Conservation (phyloP, 768 basidiomycete genomes). For the Strobilomyces echinocephalus region DNA sequence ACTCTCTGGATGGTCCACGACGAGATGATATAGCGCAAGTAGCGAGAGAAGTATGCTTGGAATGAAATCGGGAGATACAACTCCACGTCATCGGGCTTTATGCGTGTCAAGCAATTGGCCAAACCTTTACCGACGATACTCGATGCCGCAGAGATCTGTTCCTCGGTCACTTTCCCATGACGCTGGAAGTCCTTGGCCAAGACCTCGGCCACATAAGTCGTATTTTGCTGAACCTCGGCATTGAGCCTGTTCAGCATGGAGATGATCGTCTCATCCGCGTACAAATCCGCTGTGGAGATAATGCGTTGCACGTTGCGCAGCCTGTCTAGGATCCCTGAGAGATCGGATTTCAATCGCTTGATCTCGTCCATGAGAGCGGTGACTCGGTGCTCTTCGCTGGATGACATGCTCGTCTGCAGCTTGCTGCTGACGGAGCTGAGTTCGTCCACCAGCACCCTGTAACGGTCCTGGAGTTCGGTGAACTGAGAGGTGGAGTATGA, state of each 20-base stretch:
- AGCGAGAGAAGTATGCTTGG: constrained; percentile 4
- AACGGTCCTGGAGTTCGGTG: no score
- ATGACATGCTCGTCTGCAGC: no score
- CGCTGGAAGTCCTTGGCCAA: background rate
- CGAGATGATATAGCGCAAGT: constrained; percentile 1
- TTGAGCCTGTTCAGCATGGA: no score
- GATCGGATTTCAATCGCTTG: no score
- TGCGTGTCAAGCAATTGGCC: background rate
- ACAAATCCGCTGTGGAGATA: background rate
- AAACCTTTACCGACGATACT: constrained; percentile 1
- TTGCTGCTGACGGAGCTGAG: no score
- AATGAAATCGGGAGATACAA: constrained; percentile 11
- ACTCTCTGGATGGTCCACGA: constrained; percentile 12
- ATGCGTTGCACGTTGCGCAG: constrained; percentile 1
- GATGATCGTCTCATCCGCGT: background rate
- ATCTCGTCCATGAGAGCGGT: no score
- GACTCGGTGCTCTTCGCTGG: no score
- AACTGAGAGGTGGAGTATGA: no score
- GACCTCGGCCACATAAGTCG: background rate
- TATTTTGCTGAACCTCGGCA: no score
- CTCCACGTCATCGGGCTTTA: background rate
- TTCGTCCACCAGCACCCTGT: no score
- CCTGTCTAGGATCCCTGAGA: background rate
- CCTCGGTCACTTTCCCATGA: background rate
- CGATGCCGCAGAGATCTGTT: background rate